Base-by-base conservation (phyloP, 371 early-diverging fungal genomes). In the Mortierella sp. region DNA sequence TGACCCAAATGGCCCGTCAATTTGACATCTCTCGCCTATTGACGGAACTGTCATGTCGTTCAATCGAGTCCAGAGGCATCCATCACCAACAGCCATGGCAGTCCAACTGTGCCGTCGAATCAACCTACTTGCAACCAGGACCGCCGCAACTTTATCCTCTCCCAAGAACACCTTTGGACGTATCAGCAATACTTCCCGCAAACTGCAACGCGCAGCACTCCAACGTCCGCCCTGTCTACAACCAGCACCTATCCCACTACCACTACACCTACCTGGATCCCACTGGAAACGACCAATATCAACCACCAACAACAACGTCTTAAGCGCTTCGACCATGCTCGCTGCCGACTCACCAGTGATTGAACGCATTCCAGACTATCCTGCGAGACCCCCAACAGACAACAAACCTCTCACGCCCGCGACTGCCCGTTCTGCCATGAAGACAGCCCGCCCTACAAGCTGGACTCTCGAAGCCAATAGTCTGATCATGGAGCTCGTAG, bases 391-490 rank as follows among this genome's bases (percentile, higher is more conserved):
- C 19, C 2, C n/a, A 24, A 16, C 57, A 3, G 11, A 10, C 53
- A 16, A 5, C 57, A 57, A 14, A 0, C 13, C 57, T 9, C 4
- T 61, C 34, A 34, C 14, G 34, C 61, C 61, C 14, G 16, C 34
- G 6, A 28, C 21, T 19, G 50, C 19, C 50, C 50, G 50, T 13
- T 43, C 43, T 43, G 43, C 43, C 43, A 50, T 50, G 14, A 50
- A 50, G 50, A 2, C 19, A 50, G 50, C 5, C 28, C 61, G 1
- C 26, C 46, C 64, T 11, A 28, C 67, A 75, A 57, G 11, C 37
- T 75, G 75, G 75, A 75, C 75, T 4, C 48, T 67, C 26, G 69
- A 61, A 67, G 37, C 51, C 67, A 67, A 75, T 40, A 61, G 44
- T 9, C 14, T 34, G 9, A 10, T 75, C 16, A 5, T 75, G 21